These are phyloP conservation scores for Colletotrichum lini DNA, from an alignment of 2,329 filamentous ascomycete genomes.

Conservation along the genomic window DNA sequence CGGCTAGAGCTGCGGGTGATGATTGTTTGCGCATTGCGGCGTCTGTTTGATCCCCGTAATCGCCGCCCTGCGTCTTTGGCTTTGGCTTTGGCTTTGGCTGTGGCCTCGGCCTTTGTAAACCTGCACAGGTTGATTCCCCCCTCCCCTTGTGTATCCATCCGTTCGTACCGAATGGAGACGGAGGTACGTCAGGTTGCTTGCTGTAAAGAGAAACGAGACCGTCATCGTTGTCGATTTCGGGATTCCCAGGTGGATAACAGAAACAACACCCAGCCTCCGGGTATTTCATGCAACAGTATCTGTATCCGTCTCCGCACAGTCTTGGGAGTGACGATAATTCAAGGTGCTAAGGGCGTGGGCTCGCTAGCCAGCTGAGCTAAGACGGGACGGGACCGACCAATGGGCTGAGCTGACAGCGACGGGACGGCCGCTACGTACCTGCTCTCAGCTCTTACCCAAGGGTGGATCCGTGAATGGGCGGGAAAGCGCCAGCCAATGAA, in stretches of 20 bases:
- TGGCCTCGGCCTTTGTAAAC: too few species aligned
- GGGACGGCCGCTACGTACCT: background rate
- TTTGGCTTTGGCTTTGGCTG: background rate
- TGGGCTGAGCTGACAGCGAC: constrained; percentile 19
- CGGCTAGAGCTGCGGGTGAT: constrained; percentile 24
- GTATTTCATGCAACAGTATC: too few species aligned
- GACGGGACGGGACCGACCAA: background rate
- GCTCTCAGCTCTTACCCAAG: background rate
- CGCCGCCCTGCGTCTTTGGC: background rate
- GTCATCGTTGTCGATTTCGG: background rate
- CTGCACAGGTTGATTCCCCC: too few species aligned
- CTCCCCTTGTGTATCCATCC: too few species aligned
- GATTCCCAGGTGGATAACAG: too few species aligned
- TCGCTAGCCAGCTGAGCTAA: constrained; percentile 3
- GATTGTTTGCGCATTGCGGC: constrained; percentile 19
- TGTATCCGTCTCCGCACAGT: too few species aligned
- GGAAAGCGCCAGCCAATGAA: constrained; percentile 24
- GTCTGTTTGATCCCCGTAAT: constrained; percentile 8
- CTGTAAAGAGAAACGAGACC: background rate
- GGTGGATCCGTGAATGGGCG: background rate
- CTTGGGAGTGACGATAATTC: too few species aligned
- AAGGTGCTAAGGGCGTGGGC: background rate
- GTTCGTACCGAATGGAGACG: too few species aligned
- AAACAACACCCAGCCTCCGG: background rate
- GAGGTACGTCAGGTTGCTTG: too few species aligned